Evolutionary conservation across 2,329 filamentous ascomycete genomes (phyloP), one percentile per base, ranked within the genome.

Genomic region (Claviceps lovelessii): DNA sequence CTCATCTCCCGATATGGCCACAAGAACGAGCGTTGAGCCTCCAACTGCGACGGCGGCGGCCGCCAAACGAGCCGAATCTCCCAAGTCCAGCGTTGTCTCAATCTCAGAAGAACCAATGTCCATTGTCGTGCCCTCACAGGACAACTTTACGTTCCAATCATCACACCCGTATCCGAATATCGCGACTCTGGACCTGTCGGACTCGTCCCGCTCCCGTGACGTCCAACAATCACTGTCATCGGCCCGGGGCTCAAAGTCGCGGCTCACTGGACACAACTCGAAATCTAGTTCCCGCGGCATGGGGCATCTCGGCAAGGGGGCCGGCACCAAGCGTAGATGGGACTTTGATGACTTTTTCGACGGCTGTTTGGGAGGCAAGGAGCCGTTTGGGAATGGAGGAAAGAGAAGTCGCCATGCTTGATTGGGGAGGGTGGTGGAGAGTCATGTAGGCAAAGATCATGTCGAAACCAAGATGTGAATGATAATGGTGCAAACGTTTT

Each of bases 281-380:
- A 64, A 65, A 55, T 42, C 62, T 41, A 58, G 59, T 39, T 57
- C 65, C 28, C 61, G 65, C 37, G 58, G 65, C 53, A 62, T 62
- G 19, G 62, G 67, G 59, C 73, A 77, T 50, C 70, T 87, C 9
- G 81, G 82, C 5, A 77, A 77, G 56, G 82, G 80, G 7, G 80
- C 84, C 9, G 86, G 86, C 1, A 77, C 81, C 61, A 91, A 91
- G 68, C 78, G 86, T 46, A 80, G 85, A 62, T 77, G 88, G 61
- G 85, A 86, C 61, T 78, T 87, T 62, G 80, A 81, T 29, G 86
- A 90, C 63, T 83, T 89, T 54, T 90, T 90, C 64, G 85, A 88
- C 8, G 80, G 81, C 53, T 81, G 80, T 59, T 67, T 86, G 52
- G 77, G 77, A 56, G 79, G 79, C 47, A 85, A 84, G 63, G 84